These are phyloP conservation scores for Fusarium sp. DNA, from an alignment of 2,329 filamentous ascomycete genomes.

Conservation along the genomic window DNA sequence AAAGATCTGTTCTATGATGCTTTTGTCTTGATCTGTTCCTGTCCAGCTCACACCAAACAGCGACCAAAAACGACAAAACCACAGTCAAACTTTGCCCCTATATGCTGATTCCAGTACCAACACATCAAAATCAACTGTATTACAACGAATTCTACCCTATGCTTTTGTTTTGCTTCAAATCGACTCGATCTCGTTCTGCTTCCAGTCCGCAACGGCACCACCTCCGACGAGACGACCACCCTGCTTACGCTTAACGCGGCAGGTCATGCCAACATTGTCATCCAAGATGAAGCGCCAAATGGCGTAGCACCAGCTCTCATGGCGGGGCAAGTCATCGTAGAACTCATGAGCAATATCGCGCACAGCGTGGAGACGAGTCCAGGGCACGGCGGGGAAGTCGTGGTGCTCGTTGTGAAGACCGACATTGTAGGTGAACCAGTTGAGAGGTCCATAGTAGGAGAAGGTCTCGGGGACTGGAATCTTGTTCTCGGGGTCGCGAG, in stretches of 20 bases:
- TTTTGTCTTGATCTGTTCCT: constrained; percentile 9
- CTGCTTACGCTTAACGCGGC: constrained; percentile 90
- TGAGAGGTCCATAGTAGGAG: constrained; percentile 94
- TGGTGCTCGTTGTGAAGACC: constrained; percentile 99
- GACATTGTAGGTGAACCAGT: constrained; percentile 95
- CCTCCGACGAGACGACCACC: constrained; percentile 74
- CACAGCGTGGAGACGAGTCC: constrained; percentile 85
- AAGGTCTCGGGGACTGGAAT: constrained; percentile 90
- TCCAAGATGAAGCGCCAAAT: constrained; percentile 97
- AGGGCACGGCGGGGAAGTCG: constrained; percentile 96
- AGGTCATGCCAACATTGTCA: constrained; percentile 88
- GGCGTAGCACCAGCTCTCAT: constrained; percentile 91
- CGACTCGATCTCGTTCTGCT: constrained; percentile 76
- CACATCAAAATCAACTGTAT: constrained; percentile 12
- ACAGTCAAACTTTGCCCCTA: background rate
- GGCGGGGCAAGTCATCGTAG: constrained; percentile 87
- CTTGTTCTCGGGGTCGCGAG: constrained; percentile 69
- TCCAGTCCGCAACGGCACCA: constrained; percentile 66
- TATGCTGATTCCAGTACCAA: background rate
- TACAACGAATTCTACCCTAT: constrained; percentile 5
- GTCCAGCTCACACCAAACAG: background rate
- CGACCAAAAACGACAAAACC: background rate
- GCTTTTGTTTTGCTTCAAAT: constrained; percentile 51
- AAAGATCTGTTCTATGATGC: constrained; percentile 17
- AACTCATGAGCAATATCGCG: constrained; percentile 89